These are phyloP conservation scores for Cenchrus purpureus DNA, from an alignment of 176 grass and related monocot species.

Conservation along the genomic window DNA sequence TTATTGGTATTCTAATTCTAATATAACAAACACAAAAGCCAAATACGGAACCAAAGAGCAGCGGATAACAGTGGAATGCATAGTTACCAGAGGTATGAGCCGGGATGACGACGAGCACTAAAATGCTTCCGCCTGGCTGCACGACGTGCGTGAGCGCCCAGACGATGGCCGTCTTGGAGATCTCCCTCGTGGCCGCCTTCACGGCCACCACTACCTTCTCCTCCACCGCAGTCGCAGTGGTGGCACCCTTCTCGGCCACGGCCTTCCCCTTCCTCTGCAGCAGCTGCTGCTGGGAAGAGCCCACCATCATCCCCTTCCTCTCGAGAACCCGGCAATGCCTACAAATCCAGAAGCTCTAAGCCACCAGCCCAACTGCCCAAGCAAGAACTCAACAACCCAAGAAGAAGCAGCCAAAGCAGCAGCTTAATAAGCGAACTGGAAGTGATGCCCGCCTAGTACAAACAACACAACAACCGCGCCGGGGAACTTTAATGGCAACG, in stretches of 20 bases:
- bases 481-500: constrained; percentile 50
- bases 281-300: constrained; percentile 61
- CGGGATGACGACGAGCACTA: constrained; percentile 80
- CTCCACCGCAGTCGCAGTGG: not conserved
- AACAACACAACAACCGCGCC: constrained; percentile 53
- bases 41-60: constrained; percentile 23
- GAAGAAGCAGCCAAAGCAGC: constrained; percentile 27
- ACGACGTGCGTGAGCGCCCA: constrained; percentile 96
- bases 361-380: constrained; percentile 6
- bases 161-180: constrained; percentile 86
- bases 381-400: constrained; percentile 34
- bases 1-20: not conserved
- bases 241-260: constrained; percentile 50
- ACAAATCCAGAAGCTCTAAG: constrained; percentile 45
- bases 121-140: constrained; percentile 84
- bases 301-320: constrained; percentile 41
- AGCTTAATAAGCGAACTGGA: constrained; percentile 14
- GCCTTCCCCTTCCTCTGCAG: constrained; percentile 77
- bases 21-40: not conserved
- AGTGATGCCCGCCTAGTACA: constrained; percentile 47
- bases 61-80: constrained; percentile 5
- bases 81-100: constrained; percentile 80
- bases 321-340: constrained; percentile 38
- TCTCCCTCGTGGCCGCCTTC: constrained; percentile 75
- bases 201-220: constrained; percentile 96